Conservation (phyloP, 495 filamentous ascomycete genomes). For the Podospora pseudocomata region DNA sequence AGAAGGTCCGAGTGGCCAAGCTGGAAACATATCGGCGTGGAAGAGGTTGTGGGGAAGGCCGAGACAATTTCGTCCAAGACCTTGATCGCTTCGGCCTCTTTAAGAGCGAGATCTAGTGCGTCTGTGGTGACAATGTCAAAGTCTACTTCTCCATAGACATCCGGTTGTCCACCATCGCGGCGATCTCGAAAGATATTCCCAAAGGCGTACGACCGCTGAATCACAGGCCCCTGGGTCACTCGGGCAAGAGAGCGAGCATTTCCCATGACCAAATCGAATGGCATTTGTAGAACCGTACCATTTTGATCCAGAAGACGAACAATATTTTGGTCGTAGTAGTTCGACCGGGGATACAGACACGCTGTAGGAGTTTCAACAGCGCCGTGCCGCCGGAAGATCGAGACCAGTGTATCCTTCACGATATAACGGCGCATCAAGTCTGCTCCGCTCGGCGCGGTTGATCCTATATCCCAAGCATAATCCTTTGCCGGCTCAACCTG, state of each 20-base stretch:
- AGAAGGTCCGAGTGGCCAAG: conserved; percentile 86
- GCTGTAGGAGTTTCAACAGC: conserved; percentile 76
- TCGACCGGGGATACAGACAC: conserved; percentile 74
- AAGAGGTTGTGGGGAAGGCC: conserved; percentile 69
- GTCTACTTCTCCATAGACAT: conserved; percentile 82
- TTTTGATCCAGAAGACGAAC: conserved; percentile 76
- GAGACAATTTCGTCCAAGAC: conserved; percentile 87
- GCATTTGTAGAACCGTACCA: conserved; percentile 83
- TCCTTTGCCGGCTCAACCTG: conserved; percentile 72
- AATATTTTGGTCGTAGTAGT: conserved; percentile 62
- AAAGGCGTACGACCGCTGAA: conserved; percentile 81
- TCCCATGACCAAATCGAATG: conserved; percentile 86
- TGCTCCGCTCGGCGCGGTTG: conserved; percentile 47
- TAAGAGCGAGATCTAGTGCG: conserved; percentile 75
- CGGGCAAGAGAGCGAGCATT: conserved; percentile 82
- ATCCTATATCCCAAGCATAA: conserved; percentile 77
- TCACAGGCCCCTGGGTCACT: conserved; percentile 52
- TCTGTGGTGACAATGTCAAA: conserved; percentile 88
- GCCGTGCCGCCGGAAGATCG: conserved; percentile 87
- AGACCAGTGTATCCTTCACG: conserved; percentile 69
- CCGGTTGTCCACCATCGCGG: conserved; percentile 70
- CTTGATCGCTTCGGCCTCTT: conserved; percentile 93
- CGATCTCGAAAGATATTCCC: conserved; percentile 82
- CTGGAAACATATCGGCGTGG: conserved; percentile 80
- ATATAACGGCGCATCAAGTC: conserved; percentile 68